Percentiles rank a stretch among this genome's conserved stretches.
Conservation (phyloP, 2,329 filamentous ascomycete species). For the Aspergillus latus region DNA sequence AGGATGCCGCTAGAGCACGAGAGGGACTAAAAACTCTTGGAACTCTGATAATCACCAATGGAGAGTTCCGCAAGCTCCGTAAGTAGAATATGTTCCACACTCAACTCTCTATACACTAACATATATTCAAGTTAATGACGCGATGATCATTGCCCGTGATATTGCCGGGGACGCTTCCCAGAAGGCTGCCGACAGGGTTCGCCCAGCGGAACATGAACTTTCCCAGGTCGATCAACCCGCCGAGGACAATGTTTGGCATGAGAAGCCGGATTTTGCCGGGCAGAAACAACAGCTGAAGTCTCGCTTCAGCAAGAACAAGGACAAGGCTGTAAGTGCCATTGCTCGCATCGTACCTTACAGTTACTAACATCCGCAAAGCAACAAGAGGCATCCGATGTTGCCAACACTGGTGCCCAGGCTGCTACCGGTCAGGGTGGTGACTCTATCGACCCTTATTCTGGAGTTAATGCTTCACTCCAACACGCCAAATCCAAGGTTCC, state of each 20-base stretch:
- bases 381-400: slow-evolving; percentile 56
- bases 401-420: slow-evolving; percentile 54
- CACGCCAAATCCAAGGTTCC: slow-evolving; percentile 55
- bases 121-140: slow-evolving; percentile 66
- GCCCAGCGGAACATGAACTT: slow-evolving; percentile 75
- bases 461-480: slow-evolving; percentile 35
- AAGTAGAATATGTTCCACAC: slow-evolving; percentile 42
- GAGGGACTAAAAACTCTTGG: slow-evolving; percentile 86
- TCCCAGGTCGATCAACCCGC: slow-evolving; percentile 78
- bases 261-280: slow-evolving; percentile 72
- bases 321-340: slow-evolving; percentile 44
- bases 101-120: neutral
- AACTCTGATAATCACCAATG: slow-evolving; percentile 88
- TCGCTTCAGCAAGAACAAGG: slow-evolving; percentile 55
- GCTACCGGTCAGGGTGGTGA: slow-evolving; percentile 46
- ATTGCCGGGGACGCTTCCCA: slow-evolving; percentile 87
- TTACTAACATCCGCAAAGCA: slow-evolving; percentile 25
- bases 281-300: slow-evolving; percentile 65
- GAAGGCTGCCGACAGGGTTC: slow-evolving; percentile 72
- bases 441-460: slow-evolving; percentile 52
- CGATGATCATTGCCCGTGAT: slow-evolving; percentile 76
- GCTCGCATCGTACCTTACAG: neutral
- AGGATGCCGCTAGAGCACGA: slow-evolving; percentile 79
- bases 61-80: slow-evolving; percentile 89
- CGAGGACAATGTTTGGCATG: slow-evolving; percentile 91